A percentile compares a stretch with the other conserved stretches of the same genome.
phyloP scores from a whole-genome alignment of 805 yeast species.

The Sugiyamaella chiloensis region DNA sequence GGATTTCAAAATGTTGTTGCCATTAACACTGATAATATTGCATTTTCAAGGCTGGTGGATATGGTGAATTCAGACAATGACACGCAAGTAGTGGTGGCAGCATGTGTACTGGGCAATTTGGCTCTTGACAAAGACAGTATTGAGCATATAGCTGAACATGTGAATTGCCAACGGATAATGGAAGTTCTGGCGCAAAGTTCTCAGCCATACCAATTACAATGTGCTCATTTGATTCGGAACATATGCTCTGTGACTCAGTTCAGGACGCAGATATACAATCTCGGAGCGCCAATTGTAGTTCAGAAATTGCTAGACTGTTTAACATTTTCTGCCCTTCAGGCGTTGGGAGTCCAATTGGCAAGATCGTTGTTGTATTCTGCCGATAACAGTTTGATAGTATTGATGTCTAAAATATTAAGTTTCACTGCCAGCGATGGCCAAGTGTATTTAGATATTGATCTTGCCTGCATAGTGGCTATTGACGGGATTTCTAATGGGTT shows the following conservation, averaged over 20 bases:
- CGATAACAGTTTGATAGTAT: neutral
- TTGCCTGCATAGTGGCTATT: neutral
- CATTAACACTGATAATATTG: neutral
- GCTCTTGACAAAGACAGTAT: neutral
- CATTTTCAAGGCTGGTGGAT: neutral
- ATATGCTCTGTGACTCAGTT: slow-evolving; percentile 6
- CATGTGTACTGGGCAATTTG: slow-evolving; percentile 18
- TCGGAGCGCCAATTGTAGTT: slow-evolving; percentile 12
- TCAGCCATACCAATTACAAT: slow-evolving; percentile 19
- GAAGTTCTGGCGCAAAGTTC: neutral
- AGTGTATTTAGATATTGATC: slow-evolving; percentile 7
- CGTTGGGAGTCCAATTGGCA: slow-evolving; percentile 18
- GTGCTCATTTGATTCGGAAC: slow-evolving; percentile 20
- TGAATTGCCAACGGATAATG: neutral
- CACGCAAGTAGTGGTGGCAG: slow-evolving; percentile 4
- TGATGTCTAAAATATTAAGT: slow-evolving; percentile 3
- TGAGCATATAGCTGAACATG: slow-evolving; percentile 4
- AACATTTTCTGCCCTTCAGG: slow-evolving; percentile 13
- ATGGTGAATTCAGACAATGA: neutral
- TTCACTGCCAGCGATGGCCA: slow-evolving; percentile 12
- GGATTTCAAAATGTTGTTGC: neutral
- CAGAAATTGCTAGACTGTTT: slow-evolving; percentile 8
- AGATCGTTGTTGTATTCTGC: slow-evolving; percentile 7
- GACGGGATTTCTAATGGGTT: neutral
- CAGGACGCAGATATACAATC: neutral